Evolutionary conservation across 2,329 filamentous ascomycete genomes (phyloP), one percentile per base, ranked within the genome.

Genomic region (Colletotrichum musae): DNA sequence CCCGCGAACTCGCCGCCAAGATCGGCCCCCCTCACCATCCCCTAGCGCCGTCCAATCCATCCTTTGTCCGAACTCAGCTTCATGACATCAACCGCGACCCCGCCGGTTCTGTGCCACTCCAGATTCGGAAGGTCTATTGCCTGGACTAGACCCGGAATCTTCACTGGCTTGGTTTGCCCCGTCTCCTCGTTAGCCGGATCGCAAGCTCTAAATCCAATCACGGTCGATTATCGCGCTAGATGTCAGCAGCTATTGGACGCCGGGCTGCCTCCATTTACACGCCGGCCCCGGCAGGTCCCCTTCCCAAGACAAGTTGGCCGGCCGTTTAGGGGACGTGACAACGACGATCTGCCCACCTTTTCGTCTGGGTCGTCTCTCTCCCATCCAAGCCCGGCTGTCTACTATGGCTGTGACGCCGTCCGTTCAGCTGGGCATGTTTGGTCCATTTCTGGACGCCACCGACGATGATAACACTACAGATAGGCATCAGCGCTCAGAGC

Each of bases 391-490:
- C 41, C 13, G 13, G 16, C 13, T 43, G 41, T 24, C 56, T 24
- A 16, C 21, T n/a, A 13, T 4, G 32, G 12, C 26, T 18, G 58
- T 24, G 52, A 26, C 26, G 50, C 47, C 57, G 28, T 28, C 26
- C 12, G 7, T 16, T 32, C 47, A 64, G 48, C 65, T 65, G 53
- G 24, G 32, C 15, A 43, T 28, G 48, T 61, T 61, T 43, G n/a
- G 47, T 43, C 36, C 3, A 28, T 54, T 18, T 16, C 18, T 12
- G 45, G 52, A 26, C 54, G 41, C 48, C 54, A 65, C 65, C 48
- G 50, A 54, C 24, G 53, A 50, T 52, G n/a, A 32, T 32, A n/a
- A n/a, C n/a, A 9, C 28, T 24, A n/a, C 16, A n/a, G 21, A 5
- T 4, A n/a, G 21, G 3, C 2, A 15, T 12, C n/a, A 9, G 50